These are phyloP conservation scores for Candida sp. DNA, from an alignment of 1,139 yeast genomes.

Conservation along the genomic window DNA sequence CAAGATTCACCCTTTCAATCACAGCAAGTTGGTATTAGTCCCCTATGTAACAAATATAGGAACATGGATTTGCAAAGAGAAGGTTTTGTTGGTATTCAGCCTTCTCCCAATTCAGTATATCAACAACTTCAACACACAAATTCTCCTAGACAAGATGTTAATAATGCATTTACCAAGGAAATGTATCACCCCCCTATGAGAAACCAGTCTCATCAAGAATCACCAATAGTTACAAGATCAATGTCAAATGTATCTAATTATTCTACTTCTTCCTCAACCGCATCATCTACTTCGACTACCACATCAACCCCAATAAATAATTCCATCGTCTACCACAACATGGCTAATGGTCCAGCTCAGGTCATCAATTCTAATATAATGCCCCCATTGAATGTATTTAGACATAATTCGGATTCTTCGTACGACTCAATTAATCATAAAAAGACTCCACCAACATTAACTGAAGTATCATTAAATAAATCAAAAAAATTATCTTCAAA, in stretches of 20 bases:
- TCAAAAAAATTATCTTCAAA: slow-evolving; percentile 7
- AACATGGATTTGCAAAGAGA: slow-evolving; percentile 11
- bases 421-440: slow-evolving; percentile 10
- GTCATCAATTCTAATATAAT: slow-evolving; percentile 4
- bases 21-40: slow-evolving; percentile 10
- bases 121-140: slow-evolving; percentile 1
- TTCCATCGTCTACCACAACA: not conserved
- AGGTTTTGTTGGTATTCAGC: not conserved
- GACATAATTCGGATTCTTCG: slow-evolving; percentile 24
- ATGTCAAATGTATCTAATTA: slow-evolving; percentile 4
- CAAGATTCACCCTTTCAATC: slow-evolving; percentile 9
- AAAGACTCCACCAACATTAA: slow-evolving; percentile 13
- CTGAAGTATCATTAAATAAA: slow-evolving; percentile 11
- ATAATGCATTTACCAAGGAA: not conserved
- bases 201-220: not conserved
- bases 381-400: slow-evolving; percentile 23
- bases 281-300: slow-evolving; percentile 5
- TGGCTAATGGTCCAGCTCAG: not conserved
- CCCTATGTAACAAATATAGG: slow-evolving; percentile 18
- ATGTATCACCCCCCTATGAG: slow-evolving; percentile 1
- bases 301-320: slow-evolving; percentile 4
- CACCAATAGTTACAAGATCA: slow-evolving; percentile 3
- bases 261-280: slow-evolving; percentile 9
- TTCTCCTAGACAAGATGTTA: not conserved
- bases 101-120: not conserved